Percentiles rank a stretch among this genome's conserved stretches.
These are phyloP conservation scores for Rhodofomes roseus DNA, from an alignment of 1,284 basidiomycete genomes.

Conservation along the genomic window DNA sequence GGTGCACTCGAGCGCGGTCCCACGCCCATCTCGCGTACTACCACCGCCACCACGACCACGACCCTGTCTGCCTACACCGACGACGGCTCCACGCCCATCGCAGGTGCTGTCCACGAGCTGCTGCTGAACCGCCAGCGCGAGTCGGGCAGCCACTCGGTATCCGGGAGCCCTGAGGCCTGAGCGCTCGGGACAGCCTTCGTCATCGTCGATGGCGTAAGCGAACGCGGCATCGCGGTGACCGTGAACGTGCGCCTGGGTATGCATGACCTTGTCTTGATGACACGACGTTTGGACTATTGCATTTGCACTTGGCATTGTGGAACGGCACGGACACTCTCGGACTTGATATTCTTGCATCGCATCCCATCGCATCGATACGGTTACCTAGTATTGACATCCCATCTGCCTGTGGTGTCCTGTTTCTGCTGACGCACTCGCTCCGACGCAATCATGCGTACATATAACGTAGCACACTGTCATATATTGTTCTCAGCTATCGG, in stretches of 20 bases:
- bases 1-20: slow-evolving; percentile 1
- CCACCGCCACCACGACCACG: not conserved
- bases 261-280: not conserved
- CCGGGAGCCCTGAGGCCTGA: not conserved
- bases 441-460: not conserved
- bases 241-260: not conserved
- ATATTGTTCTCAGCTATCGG: not conserved
- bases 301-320: not conserved
- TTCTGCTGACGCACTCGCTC: not conserved
- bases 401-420: not conserved
- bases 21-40: slow-evolving; percentile 3
- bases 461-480: not conserved
- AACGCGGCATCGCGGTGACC: not conserved
- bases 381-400: too few relatives aligned
- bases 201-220: not conserved
- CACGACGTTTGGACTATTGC: not conserved
- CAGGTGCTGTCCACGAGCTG: not conserved
- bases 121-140: slow-evolving; percentile 2
- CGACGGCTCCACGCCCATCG: not conserved
- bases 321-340: not conserved
- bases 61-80: not conserved
- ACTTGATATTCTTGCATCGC: not conserved
- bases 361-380: not conserved
- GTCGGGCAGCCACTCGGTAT: not conserved
- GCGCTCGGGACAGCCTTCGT: not conserved